Conservation (phyloP, 2,329 filamentous ascomycete genomes). For the Monilinia polystroma region DNA sequence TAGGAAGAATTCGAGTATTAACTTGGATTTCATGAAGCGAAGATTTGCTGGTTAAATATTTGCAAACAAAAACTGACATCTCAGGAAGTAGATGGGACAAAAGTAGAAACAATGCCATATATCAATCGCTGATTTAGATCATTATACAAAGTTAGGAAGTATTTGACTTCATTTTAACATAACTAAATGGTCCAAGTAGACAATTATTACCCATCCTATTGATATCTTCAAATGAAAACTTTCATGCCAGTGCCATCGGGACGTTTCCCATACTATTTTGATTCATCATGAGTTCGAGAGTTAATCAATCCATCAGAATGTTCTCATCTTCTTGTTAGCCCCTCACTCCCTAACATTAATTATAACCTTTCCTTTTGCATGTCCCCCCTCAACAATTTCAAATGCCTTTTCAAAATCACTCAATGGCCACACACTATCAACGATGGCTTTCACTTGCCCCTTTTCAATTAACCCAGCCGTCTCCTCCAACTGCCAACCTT, state of each 20-base stretch:
- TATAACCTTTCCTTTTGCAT: constrained; percentile 15
- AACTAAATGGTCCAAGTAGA: not conserved
- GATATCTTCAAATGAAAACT: not conserved
- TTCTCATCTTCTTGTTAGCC: not conserved
- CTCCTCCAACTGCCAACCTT: constrained; percentile 19
- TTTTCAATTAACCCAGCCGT: not conserved
- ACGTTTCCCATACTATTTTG: not conserved
- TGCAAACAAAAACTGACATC: no score
- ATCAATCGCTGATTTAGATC: no score
- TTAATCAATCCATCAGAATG: not conserved
- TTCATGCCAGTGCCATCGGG: not conserved
- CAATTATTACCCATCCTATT: not conserved
- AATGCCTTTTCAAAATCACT: constrained; percentile 16
- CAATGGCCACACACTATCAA: constrained; percentile 18
- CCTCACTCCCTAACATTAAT: constrained; percentile 2
- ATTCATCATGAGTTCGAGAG: not conserved
- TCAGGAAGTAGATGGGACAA: no score
- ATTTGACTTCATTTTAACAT: not conserved
- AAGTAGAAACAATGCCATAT: no score
- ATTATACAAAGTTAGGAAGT: no score
- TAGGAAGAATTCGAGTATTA: not conserved
- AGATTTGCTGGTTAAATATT: no score
- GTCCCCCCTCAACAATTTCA: constrained; percentile 13
- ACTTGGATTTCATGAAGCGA: no score
- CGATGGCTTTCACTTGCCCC: not conserved